Evolutionary conservation across 768 basidiomycete genomes (phyloP), one percentile per base, ranked within the genome.

Genomic region (Crucibulum laeve): DNA sequence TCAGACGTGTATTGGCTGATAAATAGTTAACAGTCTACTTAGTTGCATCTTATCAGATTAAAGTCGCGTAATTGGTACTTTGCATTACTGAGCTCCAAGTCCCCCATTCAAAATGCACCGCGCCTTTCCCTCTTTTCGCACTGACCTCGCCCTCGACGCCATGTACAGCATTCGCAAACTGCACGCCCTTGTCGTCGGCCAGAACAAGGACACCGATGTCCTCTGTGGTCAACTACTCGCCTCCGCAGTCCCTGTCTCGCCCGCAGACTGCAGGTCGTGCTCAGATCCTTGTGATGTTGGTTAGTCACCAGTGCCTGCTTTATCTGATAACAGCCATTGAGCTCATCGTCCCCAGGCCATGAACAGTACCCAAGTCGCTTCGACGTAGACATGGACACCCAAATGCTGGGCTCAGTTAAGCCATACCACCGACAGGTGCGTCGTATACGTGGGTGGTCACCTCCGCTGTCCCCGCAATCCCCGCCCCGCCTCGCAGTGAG

Each of bases 391-490:
- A 79, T 77, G 69, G 82, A 84, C 17, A 77, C 80, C 2, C 76
- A 85, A 37, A 79, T 98, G 79, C 65, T 93, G n/a, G 94, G 93
- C 6, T 80, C 82, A 23, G 77, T 92, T 21, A 87, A 86, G 60
- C 84, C 90, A 2, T 92, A 90, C 61, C 79, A 77, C 28, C 82
- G 91, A 18, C 87, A 92, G 72, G 89, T 85, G 50, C 26, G 56
- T 51, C 32, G 21, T 33, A 15, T n/a, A n/a, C n/a, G n/a, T n/a
- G n/a, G n/a, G n/a, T n/a, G n/a, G n/a, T n/a, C n/a, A n/a, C n/a
- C n/a, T n/a, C n/a, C n/a, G n/a, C n/a, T n/a, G n/a, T n/a, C n/a
- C n/a, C n/a, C n/a, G n/a, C n/a, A 17, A 17, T 15, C 52, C 33
- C 42, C 22, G 38, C 38, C 43, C 26, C 24, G 25, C 38, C 23